Evolutionary conservation across 176 grass and related monocot genomes (phyloP).

Genomic region (Musa beccarii): DNA sequence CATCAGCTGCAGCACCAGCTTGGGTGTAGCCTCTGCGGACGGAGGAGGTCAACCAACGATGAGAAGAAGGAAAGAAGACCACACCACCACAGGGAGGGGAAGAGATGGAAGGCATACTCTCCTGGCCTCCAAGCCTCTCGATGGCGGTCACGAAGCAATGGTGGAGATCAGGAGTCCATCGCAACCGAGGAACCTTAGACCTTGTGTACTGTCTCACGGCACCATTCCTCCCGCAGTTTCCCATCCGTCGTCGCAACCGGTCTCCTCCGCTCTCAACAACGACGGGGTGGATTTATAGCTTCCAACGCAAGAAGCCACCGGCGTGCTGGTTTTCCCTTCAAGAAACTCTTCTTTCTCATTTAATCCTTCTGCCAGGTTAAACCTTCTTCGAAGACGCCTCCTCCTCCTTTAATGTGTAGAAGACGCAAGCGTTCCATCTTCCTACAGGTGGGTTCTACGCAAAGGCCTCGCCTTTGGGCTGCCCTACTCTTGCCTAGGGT

Average conservation of each 20-base stretch:
- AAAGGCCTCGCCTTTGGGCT: background rate
- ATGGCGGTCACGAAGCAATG: constrained; percentile 66
- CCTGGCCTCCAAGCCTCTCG: constrained; percentile 58
- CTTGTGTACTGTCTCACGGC: constrained; percentile 70
- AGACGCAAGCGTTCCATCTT: background rate
- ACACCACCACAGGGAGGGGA: background rate
- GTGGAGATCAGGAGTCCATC: constrained; percentile 88
- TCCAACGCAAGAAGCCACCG: background rate
- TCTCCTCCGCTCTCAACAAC: constrained; percentile 5
- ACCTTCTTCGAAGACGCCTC: background rate
- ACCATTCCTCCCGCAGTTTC: constrained; percentile 36
- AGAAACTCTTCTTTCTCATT: background rate
- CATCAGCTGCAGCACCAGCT: constrained; percentile 78
- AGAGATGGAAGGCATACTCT: constrained; percentile 42
- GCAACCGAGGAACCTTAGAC: constrained; percentile 58
- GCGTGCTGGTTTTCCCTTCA: background rate
- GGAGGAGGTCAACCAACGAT: background rate
- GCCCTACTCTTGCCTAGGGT: background rate
- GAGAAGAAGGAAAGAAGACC: background rate
- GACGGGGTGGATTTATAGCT: constrained; percentile 14
- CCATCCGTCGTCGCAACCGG: constrained; percentile 4
- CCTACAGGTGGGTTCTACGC: background rate
- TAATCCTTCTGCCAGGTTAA: background rate
- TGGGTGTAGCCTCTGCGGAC: constrained; percentile 70
- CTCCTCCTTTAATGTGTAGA: background rate